Base-by-base conservation (phyloP, 768 basidiomycete genomes). In the Suillus fuscotomentosus region DNA sequence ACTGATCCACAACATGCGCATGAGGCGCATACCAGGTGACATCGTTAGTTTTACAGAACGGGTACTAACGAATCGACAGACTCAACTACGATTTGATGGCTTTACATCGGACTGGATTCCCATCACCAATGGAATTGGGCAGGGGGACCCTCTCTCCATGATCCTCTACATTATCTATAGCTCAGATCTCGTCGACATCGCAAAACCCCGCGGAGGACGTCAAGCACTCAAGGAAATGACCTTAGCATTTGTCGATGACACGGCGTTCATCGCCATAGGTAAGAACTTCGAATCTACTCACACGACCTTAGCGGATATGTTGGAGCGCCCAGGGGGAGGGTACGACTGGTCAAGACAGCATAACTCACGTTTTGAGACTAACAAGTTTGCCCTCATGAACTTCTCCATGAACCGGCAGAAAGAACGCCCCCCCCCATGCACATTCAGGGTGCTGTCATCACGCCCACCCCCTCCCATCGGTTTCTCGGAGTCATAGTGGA, bases 301-400 rank as follows among this genome's bases (percentile, higher is more conserved):
- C 0, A 0, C 0, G 0, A n/a, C 10, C 1, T 14, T 50, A 9
- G 17, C 13, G 4, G 38, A 14, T 63, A 51, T 22, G 24, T 24
- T 24, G 24, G 24, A 24, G 24, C 24, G 24, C 24, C 24, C 1
- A 24, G 24, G 24, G 24, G 24, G 24, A 24, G 24, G 24, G 24
- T 24, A 24, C 24, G 50, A 63, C 2, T 73, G 70, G 72, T 47
- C 64, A 0, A 20, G 8, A 14, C 17, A 9, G 1, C 68, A 71
- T 50, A 68, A 73, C 60, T 73, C 62, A 22, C 17, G 31, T 13
- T 70, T 71, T 36, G 65, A 68, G 51, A 63, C 60, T 20, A 53
- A 31, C 43, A 69, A 70, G 24, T 67, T 67, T n/a, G n/a, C n/a
- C 3, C 3, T 47, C 9, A n/a, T 47, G 9, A 10, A 47, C 4